Percentiles rank a stretch among this genome's conserved stretches.
These are phyloP conservation scores for Rhododendron mucronatum DNA, from an alignment of 148 eudicot genomes.

Conservation along the genomic window DNA sequence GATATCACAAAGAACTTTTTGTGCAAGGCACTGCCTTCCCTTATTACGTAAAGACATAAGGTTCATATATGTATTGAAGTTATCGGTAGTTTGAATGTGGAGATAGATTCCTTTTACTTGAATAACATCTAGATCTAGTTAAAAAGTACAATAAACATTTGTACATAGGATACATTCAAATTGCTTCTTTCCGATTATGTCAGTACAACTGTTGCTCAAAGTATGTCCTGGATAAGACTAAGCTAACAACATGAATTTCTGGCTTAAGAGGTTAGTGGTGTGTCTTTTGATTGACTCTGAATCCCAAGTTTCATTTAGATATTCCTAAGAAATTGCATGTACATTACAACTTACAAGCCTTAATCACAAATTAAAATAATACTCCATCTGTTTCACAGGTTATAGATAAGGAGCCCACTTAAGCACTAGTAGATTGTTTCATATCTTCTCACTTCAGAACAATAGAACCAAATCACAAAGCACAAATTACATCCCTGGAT, in stretches of 20 bases:
- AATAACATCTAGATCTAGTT: background rate
- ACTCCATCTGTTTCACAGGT: background rate
- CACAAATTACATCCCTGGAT: background rate
- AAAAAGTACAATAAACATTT: background rate
- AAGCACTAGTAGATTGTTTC: background rate
- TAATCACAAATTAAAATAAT: background rate
- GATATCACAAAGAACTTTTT: constrained; percentile 69
- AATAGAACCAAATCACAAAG: background rate
- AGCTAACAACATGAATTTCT: background rate
- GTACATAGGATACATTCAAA: background rate
- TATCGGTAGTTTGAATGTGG: background rate
- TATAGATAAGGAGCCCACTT: background rate
- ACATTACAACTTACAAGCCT: background rate
- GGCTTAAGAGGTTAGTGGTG: background rate
- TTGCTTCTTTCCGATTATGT: background rate
- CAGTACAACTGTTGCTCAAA: background rate
- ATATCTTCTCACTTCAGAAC: background rate
- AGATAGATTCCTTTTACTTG: background rate
- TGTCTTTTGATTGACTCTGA: background rate
- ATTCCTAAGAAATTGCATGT: background rate
- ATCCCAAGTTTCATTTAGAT: background rate
- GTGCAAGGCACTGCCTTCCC: constrained; percentile 33
- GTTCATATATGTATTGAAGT: background rate
- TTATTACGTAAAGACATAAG: background rate
- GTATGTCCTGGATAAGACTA: background rate